phyloP scores from a whole-genome alignment of 495 filamentous ascomycete species.

The Niebla homalea region DNA sequence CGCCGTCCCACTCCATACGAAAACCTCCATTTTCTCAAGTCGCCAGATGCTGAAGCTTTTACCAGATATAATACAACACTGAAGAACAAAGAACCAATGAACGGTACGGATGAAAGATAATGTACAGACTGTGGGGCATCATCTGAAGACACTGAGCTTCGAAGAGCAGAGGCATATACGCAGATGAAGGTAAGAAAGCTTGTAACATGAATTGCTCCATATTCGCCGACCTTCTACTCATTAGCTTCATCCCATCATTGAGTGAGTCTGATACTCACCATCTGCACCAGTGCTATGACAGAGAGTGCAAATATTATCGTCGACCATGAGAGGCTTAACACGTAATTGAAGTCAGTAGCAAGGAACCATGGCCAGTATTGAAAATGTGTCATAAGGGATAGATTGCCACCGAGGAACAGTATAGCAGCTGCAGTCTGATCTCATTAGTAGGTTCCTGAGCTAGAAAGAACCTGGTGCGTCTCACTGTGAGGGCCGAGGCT shows the following conservation, averaged over 20 bases:
- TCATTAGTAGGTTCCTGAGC: no score
- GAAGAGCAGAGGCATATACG: conserved; percentile 3
- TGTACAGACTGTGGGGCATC: not conserved
- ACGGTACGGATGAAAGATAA: not conserved
- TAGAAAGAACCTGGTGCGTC: no score
- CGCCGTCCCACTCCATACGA: not conserved
- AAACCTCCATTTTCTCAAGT: conserved; percentile 17
- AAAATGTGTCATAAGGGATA: conserved; percentile 17
- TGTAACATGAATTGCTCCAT: conserved; percentile 8
- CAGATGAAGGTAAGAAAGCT: conserved; percentile 1
- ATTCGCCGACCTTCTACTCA: not conserved
- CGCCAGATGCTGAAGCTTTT: conserved; percentile 13
- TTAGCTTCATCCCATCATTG: not conserved
- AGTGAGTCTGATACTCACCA: conserved; percentile 23
- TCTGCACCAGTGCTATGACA: conserved; percentile 26
- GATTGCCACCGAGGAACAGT: conserved; percentile 19
- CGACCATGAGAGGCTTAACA: conserved; percentile 26
- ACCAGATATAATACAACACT: conserved; percentile 20
- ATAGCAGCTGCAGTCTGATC: conserved; percentile 23
- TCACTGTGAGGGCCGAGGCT: conserved; percentile 19
- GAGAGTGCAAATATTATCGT: conserved; percentile 21
- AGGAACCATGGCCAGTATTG: conserved; percentile 21
- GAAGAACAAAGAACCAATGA: conserved; percentile 1
- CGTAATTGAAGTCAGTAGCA: conserved; percentile 18
- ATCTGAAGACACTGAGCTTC: not conserved